Base-by-base conservation (phyloP, 495 filamentous ascomycete genomes). In the Jackrogersella multiformis region DNA sequence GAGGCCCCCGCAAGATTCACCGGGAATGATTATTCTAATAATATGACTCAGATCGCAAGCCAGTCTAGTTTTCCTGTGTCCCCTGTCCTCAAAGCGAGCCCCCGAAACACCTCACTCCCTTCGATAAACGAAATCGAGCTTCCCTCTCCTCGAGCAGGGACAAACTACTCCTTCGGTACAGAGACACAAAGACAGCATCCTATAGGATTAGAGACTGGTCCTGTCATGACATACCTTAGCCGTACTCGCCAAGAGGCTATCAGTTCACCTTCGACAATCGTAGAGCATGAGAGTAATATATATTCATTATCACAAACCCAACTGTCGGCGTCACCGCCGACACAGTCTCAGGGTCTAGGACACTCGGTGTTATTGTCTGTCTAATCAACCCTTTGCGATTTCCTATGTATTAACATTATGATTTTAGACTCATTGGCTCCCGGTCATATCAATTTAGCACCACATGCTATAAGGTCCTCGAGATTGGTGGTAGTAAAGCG, bases 121-220 rank as follows among this genome's bases (percentile, higher is more conserved):
- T 69, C 69, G 39, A 69, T 72, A 38, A 41, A 48, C 34, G 69
- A 72, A 32, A 34, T 48, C 26, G 69, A 72, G 39, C 66, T 72
- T 24, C 69, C 69, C 4, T 56, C 69, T 23, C 41, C 66, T 2
- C 32, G 26, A 54, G 42, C 49, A 18, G 39, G 38, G 3, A 42
- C 10, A 12, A 32, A 12, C n/a, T 45, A 18, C 1, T 44, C 54
- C 21, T 21, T 34, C 12, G n/a, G 41, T 38, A 13, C 15, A 15
- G 41, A 12, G 2, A 18, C 39, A 0, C 26, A 35, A 38, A 46
- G 65, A n/a, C 65, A 48, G 34, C 18, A 7, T 12, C 32, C 20
- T 13, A 10, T n/a, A 35, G 41, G 36, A 15, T 16, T 13, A 36
- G 57, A 35, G 10, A 23, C 16, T 4, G 56, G 48, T 15, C 64